Evolutionary conservation across 176 grass and related monocot genomes (phyloP).

Genomic region (Oryza officinalis): DNA sequence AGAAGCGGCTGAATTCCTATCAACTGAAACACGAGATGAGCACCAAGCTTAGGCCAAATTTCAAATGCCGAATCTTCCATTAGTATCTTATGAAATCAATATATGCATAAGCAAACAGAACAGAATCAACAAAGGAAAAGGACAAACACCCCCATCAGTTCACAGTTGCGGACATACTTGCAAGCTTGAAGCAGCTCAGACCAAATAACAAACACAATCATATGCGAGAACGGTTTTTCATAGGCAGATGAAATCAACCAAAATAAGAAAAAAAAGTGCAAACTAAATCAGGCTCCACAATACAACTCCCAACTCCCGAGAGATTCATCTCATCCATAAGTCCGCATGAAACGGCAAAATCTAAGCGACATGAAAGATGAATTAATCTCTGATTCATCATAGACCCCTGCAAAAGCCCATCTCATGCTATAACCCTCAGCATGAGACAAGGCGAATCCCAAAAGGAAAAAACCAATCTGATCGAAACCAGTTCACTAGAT

Average conservation of each 20-base stretch:
- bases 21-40: neutral
- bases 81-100: too few relatives aligned
- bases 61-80: too few relatives aligned
- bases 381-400: neutral
- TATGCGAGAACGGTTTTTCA: too few relatives aligned
- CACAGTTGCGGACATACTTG: too few relatives aligned
- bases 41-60: too few relatives aligned
- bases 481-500: neutral
- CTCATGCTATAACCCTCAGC: neutral
- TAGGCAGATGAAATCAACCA: neutral
- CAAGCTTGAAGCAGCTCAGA: too few relatives aligned
- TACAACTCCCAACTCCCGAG: neutral
- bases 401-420: neutral
- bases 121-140: too few relatives aligned
- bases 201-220: neutral
- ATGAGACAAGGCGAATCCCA: neutral
- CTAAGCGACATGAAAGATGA: too few relatives aligned
- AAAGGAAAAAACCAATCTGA: neutral
- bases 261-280: neutral
- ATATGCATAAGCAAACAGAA: too few relatives aligned
- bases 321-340: too few relatives aligned
- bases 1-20: neutral
- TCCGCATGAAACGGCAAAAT: too few relatives aligned
- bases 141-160: too few relatives aligned
- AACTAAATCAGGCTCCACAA: neutral